Percentiles rank a stretch among this genome's conserved stretches.
These are phyloP conservation scores for Arachis stenosperma DNA, from an alignment of 306 rosid genomes.

Conservation along the genomic window DNA sequence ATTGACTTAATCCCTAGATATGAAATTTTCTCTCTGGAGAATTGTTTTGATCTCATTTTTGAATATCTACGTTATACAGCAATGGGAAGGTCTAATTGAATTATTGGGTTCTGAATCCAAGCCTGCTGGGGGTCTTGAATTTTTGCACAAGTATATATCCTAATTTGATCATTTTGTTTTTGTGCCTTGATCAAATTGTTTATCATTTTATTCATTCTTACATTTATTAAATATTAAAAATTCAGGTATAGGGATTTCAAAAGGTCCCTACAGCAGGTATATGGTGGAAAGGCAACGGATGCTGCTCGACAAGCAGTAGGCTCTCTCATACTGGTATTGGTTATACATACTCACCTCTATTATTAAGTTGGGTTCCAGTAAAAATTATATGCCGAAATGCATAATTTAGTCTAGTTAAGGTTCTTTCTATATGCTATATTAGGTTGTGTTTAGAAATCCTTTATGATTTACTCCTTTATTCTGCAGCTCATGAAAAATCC, in stretches of 20 bases:
- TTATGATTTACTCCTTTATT: slow-evolving; percentile 19
- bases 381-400: slow-evolving; percentile 12
- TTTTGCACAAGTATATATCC: slow-evolving; percentile 77
- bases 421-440: background rate
- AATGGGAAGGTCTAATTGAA: slow-evolving; percentile 97
- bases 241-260: slow-evolving; percentile 91
- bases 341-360: slow-evolving; percentile 17
- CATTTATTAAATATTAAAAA: slow-evolving; percentile 32
- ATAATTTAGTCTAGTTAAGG: slow-evolving; percentile 1
- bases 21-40: slow-evolving; percentile 17
- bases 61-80: slow-evolving; percentile 53
- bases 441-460: background rate
- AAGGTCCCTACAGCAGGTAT: slow-evolving; percentile 75
- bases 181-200: slow-evolving; percentile 20
- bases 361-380: slow-evolving; percentile 14
- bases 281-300: slow-evolving; percentile 60
- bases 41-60: slow-evolving; percentile 26
- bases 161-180: slow-evolving; percentile 25
- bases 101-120: slow-evolving; percentile 89
- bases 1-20: background rate
- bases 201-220: slow-evolving; percentile 31
- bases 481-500: slow-evolving; percentile 90
- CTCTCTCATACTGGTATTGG: slow-evolving; percentile 70
- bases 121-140: slow-evolving; percentile 88
- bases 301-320: slow-evolving; percentile 79